Conservation (phyloP, 768 basidiomycete species). For the Leccinum rimulosum region DNA sequence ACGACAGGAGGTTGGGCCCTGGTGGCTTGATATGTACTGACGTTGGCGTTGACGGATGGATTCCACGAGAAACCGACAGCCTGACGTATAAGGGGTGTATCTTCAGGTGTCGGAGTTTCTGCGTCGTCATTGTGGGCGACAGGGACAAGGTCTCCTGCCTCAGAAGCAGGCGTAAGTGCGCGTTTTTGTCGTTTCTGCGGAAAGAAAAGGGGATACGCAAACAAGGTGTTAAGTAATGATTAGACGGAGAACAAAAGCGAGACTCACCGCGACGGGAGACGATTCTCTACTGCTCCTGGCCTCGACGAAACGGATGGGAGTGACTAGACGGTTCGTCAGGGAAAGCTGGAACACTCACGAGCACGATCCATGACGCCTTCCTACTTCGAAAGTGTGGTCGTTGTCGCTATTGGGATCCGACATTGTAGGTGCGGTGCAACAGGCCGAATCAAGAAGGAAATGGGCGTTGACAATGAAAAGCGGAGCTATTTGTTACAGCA, state of each 20-base stretch:
- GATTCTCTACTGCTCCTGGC: slow-evolving; percentile 57
- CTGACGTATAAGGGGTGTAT: slow-evolving; percentile 54
- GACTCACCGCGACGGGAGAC: slow-evolving; percentile 46
- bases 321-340: slow-evolving; percentile 4
- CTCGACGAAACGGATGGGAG: slow-evolving; percentile 6
- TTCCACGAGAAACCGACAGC: slow-evolving; percentile 52
- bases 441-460: neutral
- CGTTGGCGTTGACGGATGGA: slow-evolving; percentile 25
- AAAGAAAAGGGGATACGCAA: neutral
- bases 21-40: slow-evolving; percentile 31
- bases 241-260: neutral
- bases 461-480: neutral
- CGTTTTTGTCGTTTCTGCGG: slow-evolving; percentile 42
- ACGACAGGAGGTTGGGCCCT: slow-evolving; percentile 20
- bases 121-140: slow-evolving; percentile 36
- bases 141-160: slow-evolving; percentile 46
- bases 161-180: slow-evolving; percentile 51
- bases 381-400: slow-evolving; percentile 17
- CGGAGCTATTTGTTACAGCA: slow-evolving; percentile 1
- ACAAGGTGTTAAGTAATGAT: neutral
- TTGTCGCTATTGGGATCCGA: slow-evolving; percentile 22
- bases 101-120: slow-evolving; percentile 47
- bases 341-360: slow-evolving; percentile 27
- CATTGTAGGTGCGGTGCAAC: slow-evolving; percentile 4
- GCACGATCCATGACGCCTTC: slow-evolving; percentile 38